Percentiles rank a stretch among this genome's conserved stretches.
These are phyloP conservation scores for Astrocystis sublimbata DNA, from an alignment of 495 filamentous ascomycete genomes.

Conservation along the genomic window DNA sequence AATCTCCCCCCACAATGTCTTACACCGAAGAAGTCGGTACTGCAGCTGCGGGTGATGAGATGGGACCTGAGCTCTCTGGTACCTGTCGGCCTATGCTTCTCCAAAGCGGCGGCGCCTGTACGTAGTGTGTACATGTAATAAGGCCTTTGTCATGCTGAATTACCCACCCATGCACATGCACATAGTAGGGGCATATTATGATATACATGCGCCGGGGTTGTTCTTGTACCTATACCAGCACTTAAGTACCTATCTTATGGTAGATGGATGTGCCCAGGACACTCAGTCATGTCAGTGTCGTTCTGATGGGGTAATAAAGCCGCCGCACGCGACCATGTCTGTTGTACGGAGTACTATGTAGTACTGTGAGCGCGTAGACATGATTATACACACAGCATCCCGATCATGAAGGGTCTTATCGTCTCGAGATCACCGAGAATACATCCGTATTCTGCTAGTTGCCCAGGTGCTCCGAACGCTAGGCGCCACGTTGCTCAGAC, in stretches of 20 bases:
- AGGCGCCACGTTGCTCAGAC: conserved; percentile 10
- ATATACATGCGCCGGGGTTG: conserved; percentile 4
- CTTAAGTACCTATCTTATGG: too few relatives aligned
- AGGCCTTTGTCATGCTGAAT: conserved; percentile 3
- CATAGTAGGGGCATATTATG: not conserved
- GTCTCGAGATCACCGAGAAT: not conserved
- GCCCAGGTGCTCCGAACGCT: conserved; percentile 7
- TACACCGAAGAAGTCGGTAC: conserved; percentile 13
- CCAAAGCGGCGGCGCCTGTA: not conserved
- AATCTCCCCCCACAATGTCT: conserved; percentile 12
- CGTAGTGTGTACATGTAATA: too few relatives aligned
- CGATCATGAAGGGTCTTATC: too few relatives aligned
- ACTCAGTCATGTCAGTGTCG: too few relatives aligned
- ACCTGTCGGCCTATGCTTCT: conserved; percentile 4
- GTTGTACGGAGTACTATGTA: too few relatives aligned
- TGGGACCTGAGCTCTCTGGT: conserved; percentile 1
- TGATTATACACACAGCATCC: too few relatives aligned
- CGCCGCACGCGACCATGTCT: conserved; percentile 4
- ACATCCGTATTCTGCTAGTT: not conserved
- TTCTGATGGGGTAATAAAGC: conserved; percentile 10
- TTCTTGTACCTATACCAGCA: too few relatives aligned
- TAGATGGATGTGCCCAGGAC: too few relatives aligned
- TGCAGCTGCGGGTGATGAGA: conserved; percentile 6
- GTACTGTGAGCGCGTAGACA: too few relatives aligned
- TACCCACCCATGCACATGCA: not conserved